A percentile compares a stretch with the other conserved stretches of the same genome.
These are phyloP conservation scores for Cyberlindnera xylosilytica DNA, from an alignment of 805 yeast genomes.

Conservation along the genomic window DNA sequence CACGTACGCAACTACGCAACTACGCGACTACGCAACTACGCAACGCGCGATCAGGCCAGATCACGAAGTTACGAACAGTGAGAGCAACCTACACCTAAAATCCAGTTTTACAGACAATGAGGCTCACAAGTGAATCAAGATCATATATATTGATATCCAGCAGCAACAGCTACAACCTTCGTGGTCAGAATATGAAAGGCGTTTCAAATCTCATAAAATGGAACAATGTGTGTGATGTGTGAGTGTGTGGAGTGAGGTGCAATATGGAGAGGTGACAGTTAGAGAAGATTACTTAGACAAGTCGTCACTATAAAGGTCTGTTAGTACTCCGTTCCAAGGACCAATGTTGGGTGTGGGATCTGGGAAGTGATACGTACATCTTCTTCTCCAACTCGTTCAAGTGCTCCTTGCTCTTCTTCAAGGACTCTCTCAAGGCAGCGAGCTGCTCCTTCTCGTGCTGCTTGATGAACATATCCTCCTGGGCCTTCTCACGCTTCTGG, in stretches of 20 bases:
- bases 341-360: not conserved
- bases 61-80: too few species aligned
- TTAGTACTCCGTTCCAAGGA: not conserved
- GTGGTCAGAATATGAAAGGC: not conserved
- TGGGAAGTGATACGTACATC: slow-evolving; percentile 23
- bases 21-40: too few species aligned
- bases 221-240: not conserved
- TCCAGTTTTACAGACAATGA: too few species aligned
- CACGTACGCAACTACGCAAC: too few species aligned
- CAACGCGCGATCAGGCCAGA: too few species aligned
- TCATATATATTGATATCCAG: not conserved
- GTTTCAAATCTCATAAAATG: slow-evolving; percentile 1
- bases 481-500: slow-evolving; percentile 89
- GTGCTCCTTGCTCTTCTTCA: slow-evolving; percentile 71
- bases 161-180: not conserved
- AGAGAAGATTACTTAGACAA: slow-evolving; percentile 12
- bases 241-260: not conserved
- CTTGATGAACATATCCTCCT: slow-evolving; percentile 80
- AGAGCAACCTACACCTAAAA: too few species aligned
- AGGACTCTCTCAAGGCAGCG: slow-evolving; percentile 68
- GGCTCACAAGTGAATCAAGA: not conserved
- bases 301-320: slow-evolving; percentile 7
- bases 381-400: slow-evolving; percentile 49
- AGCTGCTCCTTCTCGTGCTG: slow-evolving; percentile 90
- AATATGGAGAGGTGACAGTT: not conserved